These are phyloP conservation scores for Penicillium sp. DNA, from an alignment of 2,329 filamentous ascomycete genomes.

Conservation along the genomic window DNA sequence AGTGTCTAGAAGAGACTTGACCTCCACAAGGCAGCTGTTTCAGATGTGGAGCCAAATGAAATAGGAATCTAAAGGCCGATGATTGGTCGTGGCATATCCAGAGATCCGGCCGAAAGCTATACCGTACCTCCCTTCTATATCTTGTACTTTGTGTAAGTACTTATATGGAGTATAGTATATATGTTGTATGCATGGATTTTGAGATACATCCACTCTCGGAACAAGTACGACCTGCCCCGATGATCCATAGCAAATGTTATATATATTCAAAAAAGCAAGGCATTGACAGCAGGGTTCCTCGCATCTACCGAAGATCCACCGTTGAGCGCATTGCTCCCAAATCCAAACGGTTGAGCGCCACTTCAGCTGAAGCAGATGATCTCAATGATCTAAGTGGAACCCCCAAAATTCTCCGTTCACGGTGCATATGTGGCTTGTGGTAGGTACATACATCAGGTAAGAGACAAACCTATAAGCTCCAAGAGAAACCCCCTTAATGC, in stretches of 20 bases:
- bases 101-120: conserved; percentile 3
- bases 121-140: not conserved
- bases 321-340: conserved; percentile 10
- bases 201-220: not conserved
- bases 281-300: conserved; percentile 20
- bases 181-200: not conserved
- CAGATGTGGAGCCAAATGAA: conserved; percentile 18
- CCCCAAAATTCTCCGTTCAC: not conserved
- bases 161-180: not conserved
- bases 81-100: not conserved
- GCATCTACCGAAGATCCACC: conserved; percentile 20
- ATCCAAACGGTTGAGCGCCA: conserved; percentile 19
- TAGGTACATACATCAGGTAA: not conserved
- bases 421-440: not conserved
- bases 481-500: not conserved
- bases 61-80: not conserved
- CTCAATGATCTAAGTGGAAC: conserved; percentile 14
- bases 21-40: conserved; percentile 12
- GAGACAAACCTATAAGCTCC: not conserved
- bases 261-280: not conserved
- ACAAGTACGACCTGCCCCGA: not conserved
- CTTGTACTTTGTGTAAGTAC: not conserved
- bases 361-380: conserved; percentile 10
- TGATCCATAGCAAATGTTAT: not conserved
- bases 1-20: conserved; percentile 1